These are phyloP conservation scores for Pythium rishiriense DNA, from an alignment of 352 stramenopile species.

Conservation along the genomic window DNA sequence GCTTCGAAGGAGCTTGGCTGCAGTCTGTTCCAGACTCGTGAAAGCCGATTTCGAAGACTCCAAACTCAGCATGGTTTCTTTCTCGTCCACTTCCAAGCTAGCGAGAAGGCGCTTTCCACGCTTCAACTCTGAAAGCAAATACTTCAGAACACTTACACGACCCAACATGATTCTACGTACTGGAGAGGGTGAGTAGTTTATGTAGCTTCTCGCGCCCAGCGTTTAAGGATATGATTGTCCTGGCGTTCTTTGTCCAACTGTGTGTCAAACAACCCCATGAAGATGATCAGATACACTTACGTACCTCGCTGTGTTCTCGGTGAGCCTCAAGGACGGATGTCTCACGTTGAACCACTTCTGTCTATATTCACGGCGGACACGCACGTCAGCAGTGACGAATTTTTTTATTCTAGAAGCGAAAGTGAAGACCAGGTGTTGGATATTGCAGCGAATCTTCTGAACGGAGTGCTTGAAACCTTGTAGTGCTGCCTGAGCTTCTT, in stretches of 20 bases:
- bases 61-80: background rate
- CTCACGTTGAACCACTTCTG: conserved; percentile 16
- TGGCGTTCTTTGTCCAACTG: conserved; percentile 5
- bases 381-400: background rate
- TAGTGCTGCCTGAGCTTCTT: conserved; percentile 31
- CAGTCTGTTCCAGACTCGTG: background rate
- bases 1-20: background rate
- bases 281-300: background rate
- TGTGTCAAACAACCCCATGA: background rate
- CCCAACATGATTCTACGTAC: background rate
- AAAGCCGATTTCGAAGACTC: conserved; percentile 8
- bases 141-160: background rate
- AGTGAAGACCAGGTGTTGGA: conserved; percentile 19
- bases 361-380: conserved; percentile 1
- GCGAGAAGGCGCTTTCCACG: background rate
- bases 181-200: background rate
- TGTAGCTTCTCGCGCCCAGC: background rate
- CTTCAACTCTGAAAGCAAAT: background rate
- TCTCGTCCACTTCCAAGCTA: background rate
- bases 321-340: conserved; percentile 1
- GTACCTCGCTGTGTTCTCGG: conserved; percentile 15
- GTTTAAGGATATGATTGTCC: conserved; percentile 1
- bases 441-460: conserved; percentile 22
- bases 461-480: conserved; percentile 23
- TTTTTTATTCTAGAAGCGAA: too few species aligned